Conservation (phyloP, 208 protist species). For the Leishmania amazonensis region DNA sequence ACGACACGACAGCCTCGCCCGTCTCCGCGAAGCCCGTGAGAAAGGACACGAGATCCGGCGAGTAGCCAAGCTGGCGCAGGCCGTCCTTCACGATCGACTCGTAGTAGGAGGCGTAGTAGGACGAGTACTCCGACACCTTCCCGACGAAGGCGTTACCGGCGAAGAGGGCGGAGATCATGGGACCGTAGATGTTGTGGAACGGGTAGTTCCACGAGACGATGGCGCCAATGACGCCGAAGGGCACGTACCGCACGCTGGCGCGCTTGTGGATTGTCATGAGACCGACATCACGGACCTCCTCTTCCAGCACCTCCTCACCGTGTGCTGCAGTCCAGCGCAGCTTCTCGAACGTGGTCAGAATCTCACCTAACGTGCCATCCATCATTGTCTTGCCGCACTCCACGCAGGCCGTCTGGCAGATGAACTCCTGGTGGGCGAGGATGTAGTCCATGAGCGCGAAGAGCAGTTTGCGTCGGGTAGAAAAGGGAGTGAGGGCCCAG, state of each 20-base stretch:
- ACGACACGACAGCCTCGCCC: constrained; percentile 84
- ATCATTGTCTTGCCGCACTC: constrained; percentile 94
- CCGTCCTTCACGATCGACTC: constrained; percentile 90
- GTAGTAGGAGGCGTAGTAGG: constrained; percentile 92
- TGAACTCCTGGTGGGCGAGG: constrained; percentile 74
- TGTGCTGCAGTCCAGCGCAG: constrained; percentile 85
- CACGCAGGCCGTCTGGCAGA: constrained; percentile 87
- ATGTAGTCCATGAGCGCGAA: constrained; percentile 91
- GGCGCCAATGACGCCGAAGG: constrained; percentile 91
- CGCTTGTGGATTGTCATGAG: constrained; percentile 91
- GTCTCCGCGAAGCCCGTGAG: constrained; percentile 94
- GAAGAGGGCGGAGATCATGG: constrained; percentile 95
- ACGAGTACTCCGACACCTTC: constrained; percentile 95
- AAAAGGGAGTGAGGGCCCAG: constrained; percentile 88
- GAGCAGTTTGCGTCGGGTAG: constrained; percentile 79
- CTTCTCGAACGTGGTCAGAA: constrained; percentile 93
- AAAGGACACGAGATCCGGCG: constrained; percentile 91
- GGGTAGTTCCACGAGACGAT: constrained; percentile 97
- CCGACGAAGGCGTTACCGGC: constrained; percentile 94
- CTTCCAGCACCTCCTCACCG: constrained; percentile 79
- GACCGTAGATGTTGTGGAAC: constrained; percentile 95
- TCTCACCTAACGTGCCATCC: constrained; percentile 90
- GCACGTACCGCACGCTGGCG: constrained; percentile 82
- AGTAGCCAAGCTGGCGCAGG: constrained; percentile 86
- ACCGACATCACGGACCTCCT: constrained; percentile 85